These are phyloP conservation scores for Curvularia hawaiiensis DNA, from an alignment of 2,329 filamentous ascomycete species.

Conservation along the genomic window DNA sequence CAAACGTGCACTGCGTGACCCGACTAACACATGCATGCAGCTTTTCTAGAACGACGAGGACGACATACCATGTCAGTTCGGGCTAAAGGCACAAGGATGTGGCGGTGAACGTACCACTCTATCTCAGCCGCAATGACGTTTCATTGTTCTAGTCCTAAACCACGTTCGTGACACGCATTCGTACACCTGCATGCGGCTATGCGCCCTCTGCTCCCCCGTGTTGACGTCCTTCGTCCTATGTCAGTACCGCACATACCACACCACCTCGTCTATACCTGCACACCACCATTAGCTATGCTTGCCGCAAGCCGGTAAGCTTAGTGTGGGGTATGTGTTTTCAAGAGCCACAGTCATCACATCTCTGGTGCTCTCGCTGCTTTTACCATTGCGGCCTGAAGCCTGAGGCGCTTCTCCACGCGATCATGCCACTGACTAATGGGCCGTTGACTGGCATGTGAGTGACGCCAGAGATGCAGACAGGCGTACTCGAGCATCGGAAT, in stretches of 20 bases:
- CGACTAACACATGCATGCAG: neutral
- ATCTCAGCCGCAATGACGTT: neutral
- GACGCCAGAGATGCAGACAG: neutral
- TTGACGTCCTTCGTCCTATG: neutral
- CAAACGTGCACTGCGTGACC: neutral
- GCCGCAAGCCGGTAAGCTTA: neutral
- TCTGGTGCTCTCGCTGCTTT: neutral
- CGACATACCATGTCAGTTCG: neutral
- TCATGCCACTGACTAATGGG: neutral
- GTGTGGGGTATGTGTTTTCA: neutral
- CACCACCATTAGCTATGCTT: neutral
- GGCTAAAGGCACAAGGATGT: neutral
- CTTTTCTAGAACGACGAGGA: neutral
- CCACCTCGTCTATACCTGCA: neutral
- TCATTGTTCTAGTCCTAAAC: neutral
- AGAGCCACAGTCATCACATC: neutral
- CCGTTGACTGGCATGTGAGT: slow-evolving; percentile 1
- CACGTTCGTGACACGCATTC: neutral
- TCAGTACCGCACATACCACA: neutral
- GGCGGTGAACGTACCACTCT: neutral
- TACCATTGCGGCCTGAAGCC: neutral
- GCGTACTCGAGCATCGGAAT: neutral
- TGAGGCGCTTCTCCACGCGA: neutral
- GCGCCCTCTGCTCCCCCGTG: slow-evolving; percentile 5
- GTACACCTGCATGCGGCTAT: neutral